These are phyloP conservation scores for Myriosclerotinia duriaeana DNA, from an alignment of 2,329 filamentous ascomycete genomes.

Conservation along the genomic window DNA sequence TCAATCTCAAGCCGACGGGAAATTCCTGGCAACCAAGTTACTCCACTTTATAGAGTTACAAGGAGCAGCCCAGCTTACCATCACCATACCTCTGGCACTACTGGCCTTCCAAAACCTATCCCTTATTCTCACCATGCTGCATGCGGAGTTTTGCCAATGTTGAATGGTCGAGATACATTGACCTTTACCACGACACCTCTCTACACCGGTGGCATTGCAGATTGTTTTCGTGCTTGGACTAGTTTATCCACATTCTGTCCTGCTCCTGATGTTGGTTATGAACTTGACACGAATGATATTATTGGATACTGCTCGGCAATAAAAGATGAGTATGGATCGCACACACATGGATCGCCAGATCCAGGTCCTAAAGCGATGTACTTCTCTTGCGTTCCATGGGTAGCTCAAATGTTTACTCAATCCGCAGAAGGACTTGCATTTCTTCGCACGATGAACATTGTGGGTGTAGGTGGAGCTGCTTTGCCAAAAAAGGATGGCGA, in stretches of 20 bases:
- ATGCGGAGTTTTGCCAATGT: constrained; percentile 53
- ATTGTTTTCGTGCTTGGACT: constrained; percentile 62
- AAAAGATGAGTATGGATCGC: background rate
- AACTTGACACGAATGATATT: constrained; percentile 9
- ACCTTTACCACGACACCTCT: constrained; percentile 66
- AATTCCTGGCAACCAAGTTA: background rate
- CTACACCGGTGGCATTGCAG: constrained; percentile 64
- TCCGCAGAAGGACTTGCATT: constrained; percentile 45
- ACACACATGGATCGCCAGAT: background rate
- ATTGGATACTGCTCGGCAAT: constrained; percentile 8
- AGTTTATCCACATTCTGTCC: constrained; percentile 60
- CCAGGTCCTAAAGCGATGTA: constrained; percentile 42
- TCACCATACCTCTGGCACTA: constrained; percentile 63
- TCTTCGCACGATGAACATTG: constrained; percentile 56
- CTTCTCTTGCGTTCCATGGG: constrained; percentile 62
- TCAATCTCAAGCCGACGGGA: background rate
- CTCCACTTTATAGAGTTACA: background rate
- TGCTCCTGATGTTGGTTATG: constrained; percentile 56
- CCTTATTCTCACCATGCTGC: constrained; percentile 56
- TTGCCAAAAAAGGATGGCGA: constrained; percentile 55
- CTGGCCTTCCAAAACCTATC: constrained; percentile 63
- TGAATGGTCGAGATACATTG: constrained; percentile 38
- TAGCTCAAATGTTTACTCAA: constrained; percentile 54
- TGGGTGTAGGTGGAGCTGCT: constrained; percentile 63
- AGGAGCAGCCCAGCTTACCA: background rate